phyloP scores from a whole-genome alignment of 371 early-diverging fungal species.

The Rhizopus stolonifer region DNA sequence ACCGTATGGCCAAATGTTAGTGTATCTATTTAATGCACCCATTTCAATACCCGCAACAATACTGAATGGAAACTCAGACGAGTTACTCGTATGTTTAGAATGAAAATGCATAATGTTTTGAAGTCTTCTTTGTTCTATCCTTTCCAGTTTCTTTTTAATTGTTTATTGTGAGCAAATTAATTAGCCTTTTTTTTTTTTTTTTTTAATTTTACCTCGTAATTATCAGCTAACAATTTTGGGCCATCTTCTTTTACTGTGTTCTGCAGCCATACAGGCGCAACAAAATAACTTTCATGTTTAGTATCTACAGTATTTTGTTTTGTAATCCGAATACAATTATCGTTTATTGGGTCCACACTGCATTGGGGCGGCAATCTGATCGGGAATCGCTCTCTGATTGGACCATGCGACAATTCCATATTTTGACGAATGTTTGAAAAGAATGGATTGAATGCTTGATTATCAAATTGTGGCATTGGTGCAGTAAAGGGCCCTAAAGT shows the following conservation, averaged over 20 bases:
- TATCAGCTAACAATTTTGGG: constrained; percentile 27
- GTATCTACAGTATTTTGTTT: too few species aligned
- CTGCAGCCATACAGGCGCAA: constrained; percentile 21
- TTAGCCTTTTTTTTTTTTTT: not conserved
- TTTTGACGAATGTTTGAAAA: constrained; percentile 43
- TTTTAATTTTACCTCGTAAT: constrained; percentile 27
- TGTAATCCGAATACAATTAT: too few species aligned
- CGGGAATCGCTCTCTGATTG: constrained; percentile 31
- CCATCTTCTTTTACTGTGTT: constrained; percentile 14
- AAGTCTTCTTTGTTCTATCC: constrained; percentile 50
- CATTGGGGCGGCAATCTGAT: too few species aligned
- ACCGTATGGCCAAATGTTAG: constrained; percentile 74
- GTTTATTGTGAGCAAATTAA: constrained; percentile 12
- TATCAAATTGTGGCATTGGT: too few species aligned
- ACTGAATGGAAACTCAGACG: constrained; percentile 36
- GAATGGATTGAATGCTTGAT: constrained; percentile 38
- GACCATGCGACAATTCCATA: constrained; percentile 31
- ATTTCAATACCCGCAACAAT: constrained; percentile 58
- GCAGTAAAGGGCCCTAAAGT: too few species aligned
- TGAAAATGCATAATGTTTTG: constrained; percentile 51
- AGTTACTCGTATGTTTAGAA: constrained; percentile 16
- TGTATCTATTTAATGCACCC: constrained; percentile 66
- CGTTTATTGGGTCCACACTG: too few species aligned
- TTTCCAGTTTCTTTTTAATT: constrained; percentile 41
- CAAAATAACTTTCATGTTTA: constrained; percentile 18